Evolutionary conservation across 495 filamentous ascomycete species (phyloP).

Genomic region (Tuber magnatum): DNA sequence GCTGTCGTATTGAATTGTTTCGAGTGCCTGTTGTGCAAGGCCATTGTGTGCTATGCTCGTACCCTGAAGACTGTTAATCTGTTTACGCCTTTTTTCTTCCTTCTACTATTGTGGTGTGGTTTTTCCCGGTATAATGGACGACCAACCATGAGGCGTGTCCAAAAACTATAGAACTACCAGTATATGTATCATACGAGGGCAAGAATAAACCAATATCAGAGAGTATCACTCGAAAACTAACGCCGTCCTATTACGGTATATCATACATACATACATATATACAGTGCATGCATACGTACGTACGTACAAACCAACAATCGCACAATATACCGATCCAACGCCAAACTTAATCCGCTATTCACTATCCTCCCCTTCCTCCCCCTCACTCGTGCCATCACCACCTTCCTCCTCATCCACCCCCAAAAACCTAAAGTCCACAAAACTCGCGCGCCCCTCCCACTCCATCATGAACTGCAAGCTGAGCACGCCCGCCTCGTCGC

Average conservation of each 20-base stretch:
- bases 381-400: slow-evolving; percentile 42
- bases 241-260: not conserved
- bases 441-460: slow-evolving; percentile 57
- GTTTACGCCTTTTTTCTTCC: not conserved
- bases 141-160: not conserved
- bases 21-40: no score
- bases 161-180: not conserved
- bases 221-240: not conserved
- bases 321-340: not conserved
- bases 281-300: not conserved
- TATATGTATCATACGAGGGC: not conserved
- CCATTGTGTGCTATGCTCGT: no score
- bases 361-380: not conserved
- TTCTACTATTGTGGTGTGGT: not conserved
- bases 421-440: slow-evolving; percentile 74
- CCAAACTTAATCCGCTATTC: not conserved
- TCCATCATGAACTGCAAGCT: slow-evolving; percentile 97
- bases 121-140: not conserved
- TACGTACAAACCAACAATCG: not conserved
- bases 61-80: no score
- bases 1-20: no score
- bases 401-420: slow-evolving; percentile 59
- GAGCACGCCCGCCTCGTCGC: slow-evolving; percentile 79
- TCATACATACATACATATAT: not conserved
- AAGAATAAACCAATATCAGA: not conserved